Base-by-base conservation (phyloP, 495 filamentous ascomycete species). In the Penicillium canariense region DNA sequence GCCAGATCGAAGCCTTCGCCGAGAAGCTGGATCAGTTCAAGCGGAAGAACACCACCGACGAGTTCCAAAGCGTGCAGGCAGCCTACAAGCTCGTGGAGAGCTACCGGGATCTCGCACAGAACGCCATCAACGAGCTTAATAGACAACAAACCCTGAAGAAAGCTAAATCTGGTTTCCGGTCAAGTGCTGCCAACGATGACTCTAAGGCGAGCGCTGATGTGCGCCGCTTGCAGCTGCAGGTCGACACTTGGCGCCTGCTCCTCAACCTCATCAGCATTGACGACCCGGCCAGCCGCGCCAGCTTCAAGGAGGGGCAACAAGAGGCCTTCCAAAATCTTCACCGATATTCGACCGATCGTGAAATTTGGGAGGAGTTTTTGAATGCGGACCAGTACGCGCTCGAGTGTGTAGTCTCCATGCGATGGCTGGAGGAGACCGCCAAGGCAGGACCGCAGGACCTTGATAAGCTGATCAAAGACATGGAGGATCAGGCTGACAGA, bases 201-300 rank as follows among this genome's bases (percentile, higher is more conserved):
- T 25, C 57, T 10, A 68, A 69, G 35, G 58, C 68, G 42, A 75
- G 83, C 34, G 78, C 85, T 43, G 87, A 92, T 40, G 61, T 87
- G 27, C 72, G 77, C 44, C 72, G 80, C 45, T 82, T 87, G 79
- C 79, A 89, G 62, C 58, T 84, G 40, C 89, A 91, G 67, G 83
- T 86, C 49, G 90, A 94, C 59, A 94, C 90, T 15, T 97, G 94
- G 94, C 85, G 90, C 50, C 76, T 98, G 9, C 71, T 97, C 25
- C 81, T 83, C 22, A 82, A 83, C 34, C 68, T 87, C 42, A 77
- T 87, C 27, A 77, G 81, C 36, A 68, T 82, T 36, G 68, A 78
- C 38, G 76, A 80, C 50, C 73, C 74, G 17, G 54, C 63, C 52
- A 67, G 64, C 53, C 62, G 59, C 52, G 56, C 59, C 20, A 66